Base-by-base conservation (phyloP, 805 yeast species). In the Kodamaea kakaduensis region DNA sequence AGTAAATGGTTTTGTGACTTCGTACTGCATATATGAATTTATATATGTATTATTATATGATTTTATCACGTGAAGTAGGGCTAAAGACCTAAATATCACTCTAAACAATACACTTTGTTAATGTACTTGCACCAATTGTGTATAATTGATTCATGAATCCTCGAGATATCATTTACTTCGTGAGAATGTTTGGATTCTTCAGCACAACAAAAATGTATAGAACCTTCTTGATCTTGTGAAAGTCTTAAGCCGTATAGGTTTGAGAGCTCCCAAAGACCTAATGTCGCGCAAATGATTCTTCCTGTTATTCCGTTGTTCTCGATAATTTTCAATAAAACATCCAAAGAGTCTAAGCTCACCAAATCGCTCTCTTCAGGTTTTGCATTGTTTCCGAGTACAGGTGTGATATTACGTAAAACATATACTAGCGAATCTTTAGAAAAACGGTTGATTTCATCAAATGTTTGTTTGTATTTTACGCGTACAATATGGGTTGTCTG, bases 211-310 rank as follows among this genome's bases (percentile, higher is more conserved):
- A n/a, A n/a, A n/a, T n/a, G n/a, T n/a, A n/a, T n/a, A n/a, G n/a
- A n/a, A n/a, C n/a, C n/a, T n/a, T n/a, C n/a, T n/a, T n/a, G n/a
- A n/a, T n/a, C n/a, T n/a, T n/a, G n/a, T n/a, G n/a, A n/a, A 17
- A 35, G 12, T 14, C 25, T 16, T 17, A 30, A 29, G 34, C 25
- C 16, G 37, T 16, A 50, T 16, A 24, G 42, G 37, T 51, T 53
- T n/a, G 37, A 25, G 4, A 66, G 35, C 33, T 64, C 65, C 68
- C 69, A 66, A 15, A 60, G 28, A 4, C 66, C 69, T 17, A 64
- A 31, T 7, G 55, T 45, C 30, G 65, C 54, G 42, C 67, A 61
- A 7, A 65, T 35, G 5, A 62, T 54, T 31, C 69, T 40, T 3
- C 52, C 48, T 5, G 67, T 47, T 3, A 63, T 43, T 4, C 38